Evolutionary conservation across 169 alveolate genomes (phyloP), one percentile per base, ranked within the genome.

Genomic region (Cryptosporidium sp.): DNA sequence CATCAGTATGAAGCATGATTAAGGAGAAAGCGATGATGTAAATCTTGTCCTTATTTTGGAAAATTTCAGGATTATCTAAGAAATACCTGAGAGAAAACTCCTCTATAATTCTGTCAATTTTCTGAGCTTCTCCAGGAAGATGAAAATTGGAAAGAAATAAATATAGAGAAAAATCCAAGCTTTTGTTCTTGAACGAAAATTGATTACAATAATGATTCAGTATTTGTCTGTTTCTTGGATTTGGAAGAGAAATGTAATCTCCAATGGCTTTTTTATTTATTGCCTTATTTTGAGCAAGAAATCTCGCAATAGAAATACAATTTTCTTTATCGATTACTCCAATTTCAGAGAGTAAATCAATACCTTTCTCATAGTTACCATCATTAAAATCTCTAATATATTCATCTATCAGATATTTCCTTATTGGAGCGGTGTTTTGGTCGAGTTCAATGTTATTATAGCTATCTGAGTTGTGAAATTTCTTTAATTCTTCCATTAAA

Each of bases 81-180:
- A 93, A 93, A 69, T 93, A 96, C 92, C 96, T 95, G 58, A 95
- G 96, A 4, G 98, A 98, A 84, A 97, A 97, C 85, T 93, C 93
- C 92, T 96, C 97, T 94, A 96, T 93, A 68, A 97, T 94, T 85
- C 98, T 93, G 92, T 97, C 99, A 10, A 96, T 96, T 89, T 96
- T 93, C 91, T 97, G 96, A 0, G 97, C 97, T 93, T 97, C 99
- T n/a, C 97, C 98, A 23, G 99, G 99, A n/a, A 97, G 91, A 70
- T 97, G 95, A 92, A 96, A 97, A 59, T 93, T 94, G 29, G 97
- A 92, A 48, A 97, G 95, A 85, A 96, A 93, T 26, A 85, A 89
- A 84, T 96, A 93, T 86, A 97, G 71, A 8, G 98, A 95, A 21
- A 92, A 93, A 9, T 94, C 96, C 51, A 95, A 85, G 43, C 93